Percentiles rank a stretch among this genome's conserved stretches.
Evolutionary conservation across 2,329 filamentous ascomycete genomes (phyloP).

Genomic region (Beauveria rudraprayagi): DNA sequence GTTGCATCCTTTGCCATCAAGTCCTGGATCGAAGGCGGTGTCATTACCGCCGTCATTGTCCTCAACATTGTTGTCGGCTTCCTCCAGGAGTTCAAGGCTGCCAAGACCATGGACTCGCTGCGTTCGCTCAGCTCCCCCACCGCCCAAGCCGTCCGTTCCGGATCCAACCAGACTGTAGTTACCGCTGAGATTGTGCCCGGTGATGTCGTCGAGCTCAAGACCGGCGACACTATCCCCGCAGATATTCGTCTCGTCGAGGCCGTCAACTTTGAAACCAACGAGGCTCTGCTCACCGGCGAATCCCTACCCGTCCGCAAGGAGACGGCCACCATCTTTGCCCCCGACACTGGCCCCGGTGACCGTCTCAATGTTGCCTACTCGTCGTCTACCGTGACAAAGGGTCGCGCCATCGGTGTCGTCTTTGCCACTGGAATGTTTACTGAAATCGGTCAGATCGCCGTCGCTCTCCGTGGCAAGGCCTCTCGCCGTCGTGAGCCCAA

Average conservation of each 20-base stretch:
- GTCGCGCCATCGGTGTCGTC: slow-evolving; percentile 51
- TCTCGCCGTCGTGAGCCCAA: slow-evolving; percentile 28
- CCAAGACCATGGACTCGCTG: slow-evolving; percentile 42
- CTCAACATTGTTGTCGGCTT: slow-evolving; percentile 50
- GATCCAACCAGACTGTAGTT: slow-evolving; percentile 28
- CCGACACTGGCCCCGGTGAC: slow-evolving; percentile 43
- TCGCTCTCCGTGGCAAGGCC: slow-evolving; percentile 30
- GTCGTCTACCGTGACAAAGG: slow-evolving; percentile 54
- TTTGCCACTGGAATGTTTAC: slow-evolving; percentile 54
- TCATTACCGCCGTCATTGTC: slow-evolving; percentile 48
- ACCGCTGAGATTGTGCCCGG: slow-evolving; percentile 45
- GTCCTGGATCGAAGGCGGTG: slow-evolving; percentile 53
- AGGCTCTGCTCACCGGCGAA: slow-evolving; percentile 57
- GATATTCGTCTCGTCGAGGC: slow-evolving; percentile 49
- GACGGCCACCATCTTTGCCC: slow-evolving; percentile 32
- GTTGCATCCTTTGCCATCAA: slow-evolving; percentile 47
- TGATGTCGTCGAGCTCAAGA: slow-evolving; percentile 46
- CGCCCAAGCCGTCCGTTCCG: slow-evolving; percentile 34
- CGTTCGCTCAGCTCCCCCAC: slow-evolving; percentile 36
- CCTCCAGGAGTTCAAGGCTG: slow-evolving; percentile 37
- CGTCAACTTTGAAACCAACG: slow-evolving; percentile 62
- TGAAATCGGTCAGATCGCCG: slow-evolving; percentile 55
- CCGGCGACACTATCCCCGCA: slow-evolving; percentile 53
- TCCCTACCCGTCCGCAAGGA: slow-evolving; percentile 53
- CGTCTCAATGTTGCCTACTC: slow-evolving; percentile 56